Conservation (phyloP, 106 monocot genomes). For the Acanthochlamys bracteata region DNA sequence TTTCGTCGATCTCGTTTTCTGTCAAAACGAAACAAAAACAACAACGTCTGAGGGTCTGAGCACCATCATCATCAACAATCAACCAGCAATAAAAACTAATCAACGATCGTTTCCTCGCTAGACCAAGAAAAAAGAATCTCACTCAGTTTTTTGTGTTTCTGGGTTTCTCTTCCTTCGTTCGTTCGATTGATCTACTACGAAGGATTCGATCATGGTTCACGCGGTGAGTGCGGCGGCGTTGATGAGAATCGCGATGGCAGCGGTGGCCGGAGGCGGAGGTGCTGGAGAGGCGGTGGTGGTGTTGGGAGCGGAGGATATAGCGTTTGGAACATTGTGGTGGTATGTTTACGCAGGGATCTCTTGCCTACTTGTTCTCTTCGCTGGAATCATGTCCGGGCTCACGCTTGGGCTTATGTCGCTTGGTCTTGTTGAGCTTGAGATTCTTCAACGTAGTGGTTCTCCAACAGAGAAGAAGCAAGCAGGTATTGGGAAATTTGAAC, state of each 20-base stretch:
- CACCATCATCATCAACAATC: too few relatives aligned
- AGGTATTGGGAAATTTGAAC: conserved; percentile 24
- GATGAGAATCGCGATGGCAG: conserved; percentile 20
- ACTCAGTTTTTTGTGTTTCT: too few relatives aligned
- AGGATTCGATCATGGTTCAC: conserved; percentile 11
- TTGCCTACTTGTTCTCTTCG: conserved; percentile 86
- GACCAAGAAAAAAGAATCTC: too few relatives aligned
- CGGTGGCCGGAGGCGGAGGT: not conserved
- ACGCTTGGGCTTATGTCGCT: conserved; percentile 95
- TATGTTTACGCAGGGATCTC: conserved; percentile 70
- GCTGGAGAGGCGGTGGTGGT: conserved; percentile 11
- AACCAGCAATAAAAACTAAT: too few relatives aligned
- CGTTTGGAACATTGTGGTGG: conserved; percentile 60
- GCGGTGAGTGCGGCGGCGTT: conserved; percentile 23
- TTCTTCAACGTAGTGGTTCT: conserved; percentile 85
- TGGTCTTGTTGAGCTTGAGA: conserved; percentile 95
- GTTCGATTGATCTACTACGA: not conserved
- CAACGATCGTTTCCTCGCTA: too few relatives aligned
- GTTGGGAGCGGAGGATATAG: conserved; percentile 36
- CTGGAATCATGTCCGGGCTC: conserved; percentile 96
- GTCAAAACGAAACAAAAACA: too few relatives aligned
- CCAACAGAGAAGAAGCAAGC: conserved; percentile 80
- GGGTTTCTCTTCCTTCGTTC: too few relatives aligned
- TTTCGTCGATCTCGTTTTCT: too few relatives aligned
- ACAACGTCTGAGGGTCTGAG: too few relatives aligned